A percentile compares a stretch with the other conserved stretches of the same genome.
Evolutionary conservation across 805 yeast species (phyloP).

Genomic region (Nakazawaea ernobii): DNA sequence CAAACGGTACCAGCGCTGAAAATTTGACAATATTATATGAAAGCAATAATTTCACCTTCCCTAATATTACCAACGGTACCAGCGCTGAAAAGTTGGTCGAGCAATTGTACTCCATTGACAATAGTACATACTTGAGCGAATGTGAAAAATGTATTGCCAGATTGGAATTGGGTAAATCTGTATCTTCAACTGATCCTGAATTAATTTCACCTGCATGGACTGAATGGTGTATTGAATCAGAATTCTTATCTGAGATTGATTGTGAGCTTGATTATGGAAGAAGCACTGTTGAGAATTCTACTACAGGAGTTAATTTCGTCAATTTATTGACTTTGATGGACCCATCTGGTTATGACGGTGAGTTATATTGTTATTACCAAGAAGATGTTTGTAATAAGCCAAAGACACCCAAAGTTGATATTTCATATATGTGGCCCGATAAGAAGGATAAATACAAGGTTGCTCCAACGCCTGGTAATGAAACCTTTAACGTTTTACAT

Average conservation of each 20-base stretch:
- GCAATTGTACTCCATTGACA: background rate
- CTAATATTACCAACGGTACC: background rate
- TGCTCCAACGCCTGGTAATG: constrained; percentile 31
- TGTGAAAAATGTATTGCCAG: constrained; percentile 32
- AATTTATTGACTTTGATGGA: constrained; percentile 46
- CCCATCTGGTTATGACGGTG: constrained; percentile 49
- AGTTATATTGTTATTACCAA: constrained; percentile 54
- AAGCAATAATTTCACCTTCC: background rate
- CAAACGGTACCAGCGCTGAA: too few species aligned
- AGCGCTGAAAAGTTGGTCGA: background rate
- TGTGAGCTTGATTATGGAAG: constrained; percentile 30
- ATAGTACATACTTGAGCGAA: constrained; percentile 11
- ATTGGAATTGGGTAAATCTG: constrained; percentile 29
- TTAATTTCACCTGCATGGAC: constrained; percentile 34
- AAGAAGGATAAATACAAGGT: constrained; percentile 36
- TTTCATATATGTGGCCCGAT: constrained; percentile 37
- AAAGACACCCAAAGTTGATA: constrained; percentile 41
- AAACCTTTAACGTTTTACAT: constrained; percentile 57
- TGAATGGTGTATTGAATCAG: constrained; percentile 36
- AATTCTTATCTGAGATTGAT: constrained; percentile 17
- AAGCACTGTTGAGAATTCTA: constrained; percentile 30
- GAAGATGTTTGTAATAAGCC: constrained; percentile 50
- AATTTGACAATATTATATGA: too few species aligned
- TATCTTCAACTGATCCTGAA: constrained; percentile 33
- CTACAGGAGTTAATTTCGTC: constrained; percentile 41